phyloP scores from a whole-genome alignment of 2,329 filamentous ascomycete genomes.

The Aspergillus felis region DNA sequence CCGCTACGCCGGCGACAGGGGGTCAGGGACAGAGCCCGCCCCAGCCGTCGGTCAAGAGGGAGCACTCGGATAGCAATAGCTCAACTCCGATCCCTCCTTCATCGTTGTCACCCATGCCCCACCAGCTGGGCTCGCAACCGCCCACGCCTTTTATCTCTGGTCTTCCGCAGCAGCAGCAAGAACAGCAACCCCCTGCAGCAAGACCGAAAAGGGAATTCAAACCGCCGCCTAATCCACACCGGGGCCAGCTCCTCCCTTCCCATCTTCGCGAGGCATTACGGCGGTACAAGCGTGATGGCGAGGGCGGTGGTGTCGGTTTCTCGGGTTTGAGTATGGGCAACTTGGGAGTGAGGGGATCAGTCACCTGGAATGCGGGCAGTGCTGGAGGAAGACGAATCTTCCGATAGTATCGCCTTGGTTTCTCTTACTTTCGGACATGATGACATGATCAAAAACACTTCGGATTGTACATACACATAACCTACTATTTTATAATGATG shows the following conservation, averaged over 20 bases:
- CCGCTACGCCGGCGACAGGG: not conserved
- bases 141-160: not conserved
- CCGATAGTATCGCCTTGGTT: constrained; percentile 23
- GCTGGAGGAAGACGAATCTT: constrained; percentile 43
- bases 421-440: not conserved
- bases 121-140: not conserved
- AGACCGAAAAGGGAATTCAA: constrained; percentile 28
- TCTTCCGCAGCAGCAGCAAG: constrained; percentile 11
- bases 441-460: not conserved
- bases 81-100: constrained; percentile 10
- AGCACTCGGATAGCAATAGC: constrained; percentile 18
- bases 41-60: constrained; percentile 22
- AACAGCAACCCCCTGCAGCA: not conserved
- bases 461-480: not conserved
- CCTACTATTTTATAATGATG: not conserved
- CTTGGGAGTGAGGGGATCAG: constrained; percentile 41
- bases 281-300: constrained; percentile 46
- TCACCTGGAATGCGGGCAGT: constrained; percentile 41
- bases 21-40: not conserved
- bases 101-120: constrained; percentile 2
- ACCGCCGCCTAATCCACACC: constrained; percentile 43
- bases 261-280: constrained; percentile 49
- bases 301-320: constrained; percentile 47
- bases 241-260: constrained; percentile 45
- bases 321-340: constrained; percentile 45